These are phyloP conservation scores for Tilletia walkeri DNA, from an alignment of 1,284 basidiomycete genomes.

Conservation along the genomic window DNA sequence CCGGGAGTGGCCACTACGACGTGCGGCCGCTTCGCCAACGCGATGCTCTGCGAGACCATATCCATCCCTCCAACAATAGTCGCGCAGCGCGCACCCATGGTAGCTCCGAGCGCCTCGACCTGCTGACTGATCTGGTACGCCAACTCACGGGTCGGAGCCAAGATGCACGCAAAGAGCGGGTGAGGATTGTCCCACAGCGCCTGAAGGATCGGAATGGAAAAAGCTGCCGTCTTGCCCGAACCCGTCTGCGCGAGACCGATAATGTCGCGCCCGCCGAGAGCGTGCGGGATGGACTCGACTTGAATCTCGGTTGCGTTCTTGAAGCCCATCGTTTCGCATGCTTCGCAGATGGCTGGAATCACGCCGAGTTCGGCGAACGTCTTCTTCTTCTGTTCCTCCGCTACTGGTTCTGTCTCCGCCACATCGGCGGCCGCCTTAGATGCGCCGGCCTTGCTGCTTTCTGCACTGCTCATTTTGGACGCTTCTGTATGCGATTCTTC, in stretches of 20 bases:
- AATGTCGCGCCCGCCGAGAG: constrained; percentile 85
- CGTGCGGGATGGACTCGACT: constrained; percentile 80
- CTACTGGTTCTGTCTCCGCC: background rate
- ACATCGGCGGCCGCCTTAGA: background rate
- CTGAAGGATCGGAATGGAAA: constrained; percentile 92
- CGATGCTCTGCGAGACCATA: constrained; percentile 87
- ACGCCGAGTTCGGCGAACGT: constrained; percentile 71
- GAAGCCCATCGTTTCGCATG: constrained; percentile 78
- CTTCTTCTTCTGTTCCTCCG: constrained; percentile 29
- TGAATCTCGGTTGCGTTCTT: constrained; percentile 91
- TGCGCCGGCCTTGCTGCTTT: background rate
- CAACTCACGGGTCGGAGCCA: constrained; percentile 87
- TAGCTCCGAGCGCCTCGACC: constrained; percentile 83
- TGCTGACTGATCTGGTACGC: constrained; percentile 99
- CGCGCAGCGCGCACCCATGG: constrained; percentile 72
- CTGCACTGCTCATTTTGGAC: background rate
- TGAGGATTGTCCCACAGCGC: constrained; percentile 94
- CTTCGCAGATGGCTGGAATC: constrained; percentile 82
- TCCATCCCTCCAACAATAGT: constrained; percentile 96
- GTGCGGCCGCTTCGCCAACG: constrained; percentile 76
- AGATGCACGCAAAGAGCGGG: constrained; percentile 86
- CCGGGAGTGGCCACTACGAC: constrained; percentile 97
- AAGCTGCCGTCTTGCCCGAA: constrained; percentile 96
- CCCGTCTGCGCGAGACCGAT: constrained; percentile 97
- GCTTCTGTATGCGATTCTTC: background rate